Base-by-base conservation (phyloP, 2,329 filamentous ascomycete genomes). In the Ophiostoma pallidulum region DNA sequence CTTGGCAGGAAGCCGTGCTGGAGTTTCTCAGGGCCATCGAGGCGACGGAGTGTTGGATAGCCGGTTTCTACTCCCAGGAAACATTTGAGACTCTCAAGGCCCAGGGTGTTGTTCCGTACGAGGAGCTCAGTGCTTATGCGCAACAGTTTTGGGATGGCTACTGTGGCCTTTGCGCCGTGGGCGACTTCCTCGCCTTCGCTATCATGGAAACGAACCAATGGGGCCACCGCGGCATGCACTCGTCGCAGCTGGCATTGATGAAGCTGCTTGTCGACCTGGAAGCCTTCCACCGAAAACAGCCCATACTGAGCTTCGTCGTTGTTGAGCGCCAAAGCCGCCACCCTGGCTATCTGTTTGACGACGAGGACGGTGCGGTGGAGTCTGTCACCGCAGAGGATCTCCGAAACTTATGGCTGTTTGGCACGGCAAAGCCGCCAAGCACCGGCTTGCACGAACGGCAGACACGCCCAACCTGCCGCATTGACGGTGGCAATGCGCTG, bases 211-310 rank as follows among this genome's bases (percentile, higher is more conserved):
- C 49, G 4, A 57, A 56, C 32, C 52, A 56, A 39, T 61, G 59
- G 38, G 50, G 48, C 19, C 46, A 54, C 18, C 48, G 49, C 5
- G 56, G 57, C 35, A 51, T 52, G 49, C 42, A 24, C 2, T 31
- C 49, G 4, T 38, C 50, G 2, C 49, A 54, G 18, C 32, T 51
- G 9, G 54, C 57, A 7, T 43, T 63, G 16, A 54, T 56, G 53
- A 57, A 61, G 47, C 53, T 63, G 26, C 51, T 64, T 40, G 59
- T 60, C 47, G 63, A 65, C 39, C 47, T 58, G 47, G 61, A 65
- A 45, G 61, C 62, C 35, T 48, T 62, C 41, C 60, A 62, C 56
- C 59, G 58, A 41, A 53, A 57, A 39, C 57, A 61, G 49, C 52
- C 60, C 32, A 50, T 61, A 8, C 56, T 57, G 3, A 65, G 62